phyloP scores from a whole-genome alignment of 2,329 filamentous ascomycete genomes.

The Botryotinia globosa region DNA sequence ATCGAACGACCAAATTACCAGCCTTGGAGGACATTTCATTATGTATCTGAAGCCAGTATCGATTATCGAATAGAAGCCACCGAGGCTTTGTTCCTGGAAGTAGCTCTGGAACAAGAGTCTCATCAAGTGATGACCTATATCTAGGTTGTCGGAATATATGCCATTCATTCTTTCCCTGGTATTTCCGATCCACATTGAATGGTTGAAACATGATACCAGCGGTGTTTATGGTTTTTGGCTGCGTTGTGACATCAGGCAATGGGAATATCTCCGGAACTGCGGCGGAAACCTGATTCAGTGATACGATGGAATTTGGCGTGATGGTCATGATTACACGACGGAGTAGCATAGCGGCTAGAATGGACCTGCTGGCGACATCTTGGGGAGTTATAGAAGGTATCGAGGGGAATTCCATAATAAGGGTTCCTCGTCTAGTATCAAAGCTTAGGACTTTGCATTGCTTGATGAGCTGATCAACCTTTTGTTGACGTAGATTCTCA shows the following conservation, averaged over 20 bases:
- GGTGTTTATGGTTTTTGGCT: constrained; percentile 18
- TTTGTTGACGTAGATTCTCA: constrained; percentile 44
- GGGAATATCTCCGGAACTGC: constrained; percentile 15
- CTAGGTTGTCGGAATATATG: constrained; percentile 31
- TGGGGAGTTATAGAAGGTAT: neutral
- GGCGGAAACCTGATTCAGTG: constrained; percentile 44
- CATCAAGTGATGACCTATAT: constrained; percentile 12
- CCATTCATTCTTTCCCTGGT: constrained; percentile 20
- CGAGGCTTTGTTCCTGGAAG: neutral
- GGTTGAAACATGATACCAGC: constrained; percentile 30
- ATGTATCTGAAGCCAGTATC: constrained; percentile 8
- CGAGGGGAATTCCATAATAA: constrained; percentile 30
- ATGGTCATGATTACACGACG: constrained; percentile 49
- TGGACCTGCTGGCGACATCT: neutral
- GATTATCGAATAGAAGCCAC: neutral
- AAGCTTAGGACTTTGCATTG: constrained; percentile 42
- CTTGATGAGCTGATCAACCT: constrained; percentile 55
- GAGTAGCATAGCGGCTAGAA: constrained; percentile 45
- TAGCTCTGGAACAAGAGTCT: constrained; percentile 37
- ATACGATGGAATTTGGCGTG: constrained; percentile 45
- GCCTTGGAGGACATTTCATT: neutral
- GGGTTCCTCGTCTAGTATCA: constrained; percentile 38
- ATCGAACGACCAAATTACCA: neutral
- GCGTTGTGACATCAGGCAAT: neutral
- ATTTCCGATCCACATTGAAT: neutral